phyloP scores from a whole-genome alignment of 2,329 filamentous ascomycete species.

The Fusarium heterosporum region DNA sequence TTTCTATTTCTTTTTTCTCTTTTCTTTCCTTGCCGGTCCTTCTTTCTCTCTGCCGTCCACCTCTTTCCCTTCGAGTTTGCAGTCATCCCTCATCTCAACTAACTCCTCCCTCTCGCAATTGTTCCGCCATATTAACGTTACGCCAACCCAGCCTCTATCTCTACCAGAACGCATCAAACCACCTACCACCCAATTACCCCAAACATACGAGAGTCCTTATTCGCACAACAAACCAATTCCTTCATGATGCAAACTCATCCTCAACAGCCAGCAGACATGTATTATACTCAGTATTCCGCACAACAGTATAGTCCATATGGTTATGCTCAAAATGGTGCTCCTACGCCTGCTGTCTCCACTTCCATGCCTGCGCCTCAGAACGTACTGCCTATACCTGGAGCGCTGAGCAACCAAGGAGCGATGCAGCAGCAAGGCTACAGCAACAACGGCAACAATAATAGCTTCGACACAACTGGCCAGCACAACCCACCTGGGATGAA shows the following conservation, averaged over 20 bases:
- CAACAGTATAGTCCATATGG: conserved; percentile 75
- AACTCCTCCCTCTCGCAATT: conserved; percentile 60
- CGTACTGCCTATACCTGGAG: conserved; percentile 74
- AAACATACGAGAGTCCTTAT: not conserved
- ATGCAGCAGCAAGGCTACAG: conserved; percentile 57
- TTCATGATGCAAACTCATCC: conserved; percentile 74
- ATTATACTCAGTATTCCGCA: conserved; percentile 84
- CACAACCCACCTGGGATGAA: conserved; percentile 96
- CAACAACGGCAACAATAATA: conserved; percentile 60
- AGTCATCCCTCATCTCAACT: conserved; percentile 66
- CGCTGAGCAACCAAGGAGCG: conserved; percentile 61
- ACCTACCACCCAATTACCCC: not conserved
- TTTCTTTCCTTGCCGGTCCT: conserved; percentile 44
- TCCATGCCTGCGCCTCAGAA: conserved; percentile 71
- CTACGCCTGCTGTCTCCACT: conserved; percentile 74
- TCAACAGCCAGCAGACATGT: conserved; percentile 59
- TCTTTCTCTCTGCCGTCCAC: conserved; percentile 43
- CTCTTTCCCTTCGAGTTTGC: conserved; percentile 60
- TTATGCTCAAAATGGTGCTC: conserved; percentile 76
- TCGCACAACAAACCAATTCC: conserved; percentile 28
- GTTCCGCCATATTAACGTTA: conserved; percentile 25
- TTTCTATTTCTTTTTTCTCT: conserved; percentile 49
- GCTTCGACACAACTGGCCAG: conserved; percentile 89
- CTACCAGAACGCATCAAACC: conserved; percentile 3
- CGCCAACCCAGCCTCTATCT: conserved; percentile 19